phyloP scores from a whole-genome alignment of 768 basidiomycete genomes.

The Russula griseocarnosa region DNA sequence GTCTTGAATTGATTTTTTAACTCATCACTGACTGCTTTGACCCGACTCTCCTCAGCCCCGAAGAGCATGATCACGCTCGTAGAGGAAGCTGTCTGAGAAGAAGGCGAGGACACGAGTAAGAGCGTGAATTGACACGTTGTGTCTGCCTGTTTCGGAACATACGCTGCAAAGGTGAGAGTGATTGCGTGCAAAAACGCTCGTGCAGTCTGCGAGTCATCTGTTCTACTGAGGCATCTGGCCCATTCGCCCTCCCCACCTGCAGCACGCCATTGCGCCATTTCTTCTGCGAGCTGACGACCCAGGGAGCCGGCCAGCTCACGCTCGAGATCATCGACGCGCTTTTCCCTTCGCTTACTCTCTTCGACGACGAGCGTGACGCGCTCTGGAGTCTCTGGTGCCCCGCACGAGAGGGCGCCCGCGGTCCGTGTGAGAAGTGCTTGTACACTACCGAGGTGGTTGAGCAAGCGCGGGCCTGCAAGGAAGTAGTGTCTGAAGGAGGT shows the following conservation, averaged over 20 bases:
- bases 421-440: constrained; percentile 54
- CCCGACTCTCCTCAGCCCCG: constrained; percentile 55
- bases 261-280: constrained; percentile 34
- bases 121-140: constrained; percentile 39
- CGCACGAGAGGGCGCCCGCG: constrained; percentile 63
- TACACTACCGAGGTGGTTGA: constrained; percentile 54
- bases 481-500: constrained; percentile 76
- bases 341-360: constrained; percentile 61
- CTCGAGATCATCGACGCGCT: constrained; percentile 67
- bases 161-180: constrained; percentile 43
- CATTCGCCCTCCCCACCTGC: constrained; percentile 35
- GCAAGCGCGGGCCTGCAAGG: constrained; percentile 73
- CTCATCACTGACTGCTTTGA: constrained; percentile 55
- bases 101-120: constrained; percentile 60
- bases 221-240: constrained; percentile 52
- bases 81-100: constrained; percentile 48
- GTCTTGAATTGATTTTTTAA: constrained; percentile 51
- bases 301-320: constrained; percentile 53
- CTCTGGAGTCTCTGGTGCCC: constrained; percentile 60
- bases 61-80: constrained; percentile 56
- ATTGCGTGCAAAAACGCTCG: constrained; percentile 60
- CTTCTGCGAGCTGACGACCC: constrained; percentile 41
- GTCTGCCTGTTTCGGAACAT: constrained; percentile 27
- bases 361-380: constrained; percentile 65
- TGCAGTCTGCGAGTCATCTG: constrained; percentile 56